These are phyloP conservation scores for Houttuynia cordata DNA, from an alignment of 164 flowering plant genomes.

Conservation along the genomic window DNA sequence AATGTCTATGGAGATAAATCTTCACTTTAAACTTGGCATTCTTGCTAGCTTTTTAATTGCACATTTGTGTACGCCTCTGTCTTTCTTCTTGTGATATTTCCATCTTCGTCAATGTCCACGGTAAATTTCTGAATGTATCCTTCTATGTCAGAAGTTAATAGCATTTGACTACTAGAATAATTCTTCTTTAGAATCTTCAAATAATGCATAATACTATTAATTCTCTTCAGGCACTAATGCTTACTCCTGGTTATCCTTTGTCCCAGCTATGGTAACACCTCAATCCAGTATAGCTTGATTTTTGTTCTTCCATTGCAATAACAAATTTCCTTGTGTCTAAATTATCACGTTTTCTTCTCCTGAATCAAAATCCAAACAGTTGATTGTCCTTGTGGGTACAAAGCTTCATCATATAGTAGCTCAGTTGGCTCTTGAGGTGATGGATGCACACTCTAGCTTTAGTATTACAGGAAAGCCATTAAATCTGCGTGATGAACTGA, in stretches of 20 bases:
- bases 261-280: slow-evolving; percentile 62
- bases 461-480: slow-evolving; percentile 19
- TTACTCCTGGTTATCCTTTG: slow-evolving; percentile 81
- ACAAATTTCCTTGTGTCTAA: not conserved
- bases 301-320: not conserved
- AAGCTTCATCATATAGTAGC: slow-evolving; percentile 74
- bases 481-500: slow-evolving; percentile 74
- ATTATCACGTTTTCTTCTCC: not conserved
- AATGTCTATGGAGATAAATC: no score
- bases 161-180: not conserved
- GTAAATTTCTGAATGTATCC: slow-evolving; percentile 25
- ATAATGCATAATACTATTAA: not conserved
- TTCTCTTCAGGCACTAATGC: slow-evolving; percentile 48
- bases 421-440: slow-evolving; percentile 67
- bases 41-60: not conserved
- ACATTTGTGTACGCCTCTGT: not conserved
- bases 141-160: not conserved
- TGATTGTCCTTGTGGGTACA: slow-evolving; percentile 67
- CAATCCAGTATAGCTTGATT: not conserved
- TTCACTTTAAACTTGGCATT: no score
- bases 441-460: slow-evolving; percentile 21
- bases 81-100: slow-evolving; percentile 15
- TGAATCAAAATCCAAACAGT: slow-evolving; percentile 19
- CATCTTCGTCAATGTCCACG: slow-evolving; percentile 62
- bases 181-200: no score